Percentiles rank a stretch among this genome's conserved stretches.
phyloP scores from a whole-genome alignment of 2,329 filamentous ascomycete species.

The Allantophomopsis cytisporea region DNA sequence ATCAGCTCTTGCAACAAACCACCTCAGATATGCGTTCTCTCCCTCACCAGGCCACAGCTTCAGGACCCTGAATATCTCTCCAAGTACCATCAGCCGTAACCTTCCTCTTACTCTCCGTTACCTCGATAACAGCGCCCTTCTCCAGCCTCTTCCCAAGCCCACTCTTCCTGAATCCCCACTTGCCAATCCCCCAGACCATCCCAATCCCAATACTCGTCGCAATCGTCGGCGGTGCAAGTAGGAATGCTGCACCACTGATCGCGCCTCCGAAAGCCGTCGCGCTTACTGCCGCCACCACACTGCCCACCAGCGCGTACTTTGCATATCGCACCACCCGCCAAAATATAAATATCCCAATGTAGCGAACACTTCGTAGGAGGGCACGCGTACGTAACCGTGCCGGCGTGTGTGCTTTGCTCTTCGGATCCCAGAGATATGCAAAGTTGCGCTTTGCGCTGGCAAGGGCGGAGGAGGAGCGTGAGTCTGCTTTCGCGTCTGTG shows the following conservation, averaged over 20 bases:
- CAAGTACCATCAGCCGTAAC: constrained; percentile 15
- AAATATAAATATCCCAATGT: constrained; percentile 16
- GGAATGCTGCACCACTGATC: constrained; percentile 13
- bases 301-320: constrained; percentile 16
- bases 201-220: constrained; percentile 13
- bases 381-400: constrained; percentile 15
- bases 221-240: constrained; percentile 16
- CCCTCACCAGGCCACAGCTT: constrained; percentile 14
- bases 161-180: constrained; percentile 18
- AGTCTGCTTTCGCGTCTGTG: constrained; percentile 13
- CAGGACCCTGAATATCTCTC: constrained; percentile 15
- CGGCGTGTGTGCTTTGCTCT: constrained; percentile 11
- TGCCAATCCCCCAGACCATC: constrained; percentile 14
- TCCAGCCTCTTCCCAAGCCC: constrained; percentile 10
- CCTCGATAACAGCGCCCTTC: constrained; percentile 4
- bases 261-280: constrained; percentile 15
- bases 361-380: constrained; percentile 15
- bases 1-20: constrained; percentile 19
- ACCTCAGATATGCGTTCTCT: no score
- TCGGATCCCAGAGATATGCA: constrained; percentile 14
- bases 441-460: constrained; percentile 13
- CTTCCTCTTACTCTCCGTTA: constrained; percentile 6
- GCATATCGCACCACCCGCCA: constrained; percentile 19
- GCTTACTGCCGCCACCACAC: constrained; percentile 13
- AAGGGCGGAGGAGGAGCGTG: constrained; percentile 14